Percentiles rank a stretch among this genome's conserved stretches.
These are phyloP conservation scores for Solanum microdontum DNA, from an alignment of 257 asterid species.

Conservation along the genomic window DNA sequence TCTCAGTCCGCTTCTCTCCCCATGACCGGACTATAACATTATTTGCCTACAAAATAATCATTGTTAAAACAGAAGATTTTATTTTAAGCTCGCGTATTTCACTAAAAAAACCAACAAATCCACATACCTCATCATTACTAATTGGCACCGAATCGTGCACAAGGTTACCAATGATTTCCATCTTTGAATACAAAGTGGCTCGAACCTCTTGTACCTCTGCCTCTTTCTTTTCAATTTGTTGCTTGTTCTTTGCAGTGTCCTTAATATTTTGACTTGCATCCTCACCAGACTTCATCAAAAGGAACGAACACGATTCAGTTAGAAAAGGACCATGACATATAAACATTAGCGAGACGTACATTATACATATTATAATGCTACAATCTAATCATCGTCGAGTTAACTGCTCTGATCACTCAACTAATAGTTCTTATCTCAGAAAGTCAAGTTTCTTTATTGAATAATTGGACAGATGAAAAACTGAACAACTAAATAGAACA, in stretches of 20 bases:
- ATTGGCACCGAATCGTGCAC: constrained; percentile 95
- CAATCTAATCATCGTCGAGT: background rate
- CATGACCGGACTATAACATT: constrained; percentile 58
- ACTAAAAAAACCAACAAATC: background rate
- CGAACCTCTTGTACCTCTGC: constrained; percentile 76
- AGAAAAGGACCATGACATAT: background rate
- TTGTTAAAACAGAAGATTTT: background rate
- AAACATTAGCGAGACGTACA: background rate
- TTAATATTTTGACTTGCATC: constrained; percentile 44
- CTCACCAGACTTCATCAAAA: constrained; percentile 36
- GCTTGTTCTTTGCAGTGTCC: constrained; percentile 51
- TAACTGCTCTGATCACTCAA: too few species aligned
- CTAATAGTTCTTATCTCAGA: too few species aligned
- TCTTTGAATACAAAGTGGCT: constrained; percentile 42
- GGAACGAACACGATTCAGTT: background rate
- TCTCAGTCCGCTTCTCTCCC: constrained; percentile 69
- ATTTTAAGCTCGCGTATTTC: background rate
- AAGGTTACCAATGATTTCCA: constrained; percentile 65
- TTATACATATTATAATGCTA: background rate
- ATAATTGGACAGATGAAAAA: background rate
- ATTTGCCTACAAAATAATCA: constrained; percentile 39
- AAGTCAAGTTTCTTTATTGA: background rate
- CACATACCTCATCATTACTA: constrained; percentile 58
- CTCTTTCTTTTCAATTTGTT: constrained; percentile 42
- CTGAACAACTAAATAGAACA: background rate